Percentiles rank a stretch among this genome's conserved stretches.
Evolutionary conservation across 352 stramenopile species (phyloP).

Genomic region (Phytopythium sindhum): DNA sequence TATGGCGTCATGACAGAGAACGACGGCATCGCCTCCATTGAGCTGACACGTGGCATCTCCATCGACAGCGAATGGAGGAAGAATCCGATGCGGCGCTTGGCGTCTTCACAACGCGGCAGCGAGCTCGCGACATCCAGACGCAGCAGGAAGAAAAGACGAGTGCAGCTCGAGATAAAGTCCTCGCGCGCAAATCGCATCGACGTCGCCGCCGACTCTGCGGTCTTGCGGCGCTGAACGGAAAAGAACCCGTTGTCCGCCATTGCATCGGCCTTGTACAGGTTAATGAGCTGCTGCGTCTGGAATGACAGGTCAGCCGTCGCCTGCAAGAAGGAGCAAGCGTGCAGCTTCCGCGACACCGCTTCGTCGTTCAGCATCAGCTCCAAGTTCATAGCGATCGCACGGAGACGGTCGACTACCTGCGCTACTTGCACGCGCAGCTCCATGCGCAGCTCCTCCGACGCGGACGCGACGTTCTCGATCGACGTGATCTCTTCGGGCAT

Average conservation of each 20-base stretch:
- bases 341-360: slow-evolving; percentile 39
- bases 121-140: slow-evolving; percentile 64
- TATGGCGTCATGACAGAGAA: slow-evolving; percentile 89
- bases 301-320: slow-evolving; percentile 52
- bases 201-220: slow-evolving; percentile 25
- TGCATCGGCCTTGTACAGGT: slow-evolving; percentile 66
- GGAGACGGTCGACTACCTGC: slow-evolving; percentile 55
- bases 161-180: slow-evolving; percentile 74
- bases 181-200: slow-evolving; percentile 44
- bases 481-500: slow-evolving; percentile 68
- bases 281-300: slow-evolving; percentile 67
- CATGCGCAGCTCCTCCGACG: slow-evolving; percentile 43
- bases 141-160: slow-evolving; percentile 78
- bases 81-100: slow-evolving; percentile 83
- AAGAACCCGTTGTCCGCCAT: slow-evolving; percentile 54
- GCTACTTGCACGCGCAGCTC: slow-evolving; percentile 71
- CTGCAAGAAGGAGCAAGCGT: slow-evolving; percentile 60
- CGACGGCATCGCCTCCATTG: slow-evolving; percentile 80
- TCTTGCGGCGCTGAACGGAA: slow-evolving; percentile 28
- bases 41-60: slow-evolving; percentile 74
- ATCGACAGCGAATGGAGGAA: slow-evolving; percentile 85
- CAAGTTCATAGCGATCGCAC: slow-evolving; percentile 37
- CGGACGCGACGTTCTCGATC: slow-evolving; percentile 35
- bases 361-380: slow-evolving; percentile 61
- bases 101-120: slow-evolving; percentile 77